Percentiles rank a stretch among this genome's conserved stretches.
Conservation (phyloP, 495 filamentous ascomycete species). For the Trichoderma reesei region DNA sequence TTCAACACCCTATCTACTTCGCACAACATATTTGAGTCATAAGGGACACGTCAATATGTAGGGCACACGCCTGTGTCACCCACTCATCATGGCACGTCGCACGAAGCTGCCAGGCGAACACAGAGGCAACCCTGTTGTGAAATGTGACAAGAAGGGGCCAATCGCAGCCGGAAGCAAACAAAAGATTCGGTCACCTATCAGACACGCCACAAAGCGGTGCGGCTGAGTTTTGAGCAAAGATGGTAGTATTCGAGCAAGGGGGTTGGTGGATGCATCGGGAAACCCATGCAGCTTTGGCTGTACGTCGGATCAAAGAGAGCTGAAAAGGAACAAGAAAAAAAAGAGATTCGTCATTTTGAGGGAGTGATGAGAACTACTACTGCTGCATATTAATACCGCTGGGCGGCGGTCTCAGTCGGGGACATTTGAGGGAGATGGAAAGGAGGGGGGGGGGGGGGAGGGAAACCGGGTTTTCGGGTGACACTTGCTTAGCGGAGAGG, state of each 20-base stretch:
- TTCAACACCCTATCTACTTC: no score
- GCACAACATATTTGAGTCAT: no score
- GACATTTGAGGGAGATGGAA: not conserved
- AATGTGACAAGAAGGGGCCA: not conserved
- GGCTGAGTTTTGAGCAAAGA: not conserved
- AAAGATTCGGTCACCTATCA: not conserved
- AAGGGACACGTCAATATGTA: not conserved
- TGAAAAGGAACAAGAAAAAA: no score
- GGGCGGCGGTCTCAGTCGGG: not conserved
- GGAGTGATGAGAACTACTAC: no score
- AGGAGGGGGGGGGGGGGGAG: not conserved
- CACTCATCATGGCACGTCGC: not conserved
- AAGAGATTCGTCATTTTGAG: no score
- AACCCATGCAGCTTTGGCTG: no score
- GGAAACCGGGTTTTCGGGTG: not conserved
- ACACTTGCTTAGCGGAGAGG: not conserved
- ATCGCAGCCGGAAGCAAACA: not conserved
- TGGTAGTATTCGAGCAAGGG: not conserved
- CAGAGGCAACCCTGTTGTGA: not conserved
- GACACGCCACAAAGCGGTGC: constrained; percentile 1
- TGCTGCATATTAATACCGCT: not conserved
- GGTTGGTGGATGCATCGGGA: not conserved
- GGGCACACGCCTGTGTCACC: not conserved
- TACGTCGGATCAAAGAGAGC: no score
- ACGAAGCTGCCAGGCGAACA: not conserved